Conservation (phyloP, 495 filamentous ascomycete genomes). For the Trichoderma gamsii region DNA sequence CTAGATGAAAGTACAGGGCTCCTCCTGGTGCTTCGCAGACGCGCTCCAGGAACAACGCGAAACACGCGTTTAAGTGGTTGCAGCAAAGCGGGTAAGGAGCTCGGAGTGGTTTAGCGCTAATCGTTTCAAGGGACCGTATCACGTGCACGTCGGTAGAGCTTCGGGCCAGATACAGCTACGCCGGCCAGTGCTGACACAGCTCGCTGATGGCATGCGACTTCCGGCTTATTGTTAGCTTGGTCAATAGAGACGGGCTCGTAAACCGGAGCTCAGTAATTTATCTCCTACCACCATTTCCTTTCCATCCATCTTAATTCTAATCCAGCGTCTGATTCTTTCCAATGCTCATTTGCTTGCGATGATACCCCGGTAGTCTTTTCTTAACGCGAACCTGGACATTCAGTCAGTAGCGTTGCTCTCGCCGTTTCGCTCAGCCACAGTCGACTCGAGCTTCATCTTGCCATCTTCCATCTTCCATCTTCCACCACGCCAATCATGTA, state of each 20-base stretch:
- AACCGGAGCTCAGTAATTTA: not conserved
- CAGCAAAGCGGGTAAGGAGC: slow-evolving; percentile 1
- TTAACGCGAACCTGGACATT: not conserved
- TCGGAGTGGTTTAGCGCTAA: not conserved
- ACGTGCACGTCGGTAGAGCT: not conserved
- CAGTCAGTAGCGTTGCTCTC: not conserved
- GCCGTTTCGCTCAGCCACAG: slow-evolving; percentile 1
- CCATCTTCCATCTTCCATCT: not conserved
- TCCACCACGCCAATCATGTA: slow-evolving; percentile 48
- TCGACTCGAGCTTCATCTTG: not conserved
- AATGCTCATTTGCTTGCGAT: slow-evolving; percentile 1
- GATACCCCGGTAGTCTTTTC: too few relatives aligned
- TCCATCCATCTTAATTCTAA: not conserved
- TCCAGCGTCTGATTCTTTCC: not conserved
- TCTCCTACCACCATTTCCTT: not conserved
- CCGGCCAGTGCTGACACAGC: not conserved
- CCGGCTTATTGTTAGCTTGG: not conserved
- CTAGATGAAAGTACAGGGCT: not conserved
- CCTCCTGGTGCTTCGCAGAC: not conserved
- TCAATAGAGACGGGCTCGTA: not conserved
- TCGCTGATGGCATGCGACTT: slow-evolving; percentile 5
- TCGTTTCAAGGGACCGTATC: not conserved
- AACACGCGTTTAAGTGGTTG: slow-evolving; percentile 23
- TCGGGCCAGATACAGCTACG: not conserved
- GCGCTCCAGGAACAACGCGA: slow-evolving; percentile 23